Base-by-base conservation (phyloP, 1,139 yeast species). In the Scheffersomyces titani region DNA sequence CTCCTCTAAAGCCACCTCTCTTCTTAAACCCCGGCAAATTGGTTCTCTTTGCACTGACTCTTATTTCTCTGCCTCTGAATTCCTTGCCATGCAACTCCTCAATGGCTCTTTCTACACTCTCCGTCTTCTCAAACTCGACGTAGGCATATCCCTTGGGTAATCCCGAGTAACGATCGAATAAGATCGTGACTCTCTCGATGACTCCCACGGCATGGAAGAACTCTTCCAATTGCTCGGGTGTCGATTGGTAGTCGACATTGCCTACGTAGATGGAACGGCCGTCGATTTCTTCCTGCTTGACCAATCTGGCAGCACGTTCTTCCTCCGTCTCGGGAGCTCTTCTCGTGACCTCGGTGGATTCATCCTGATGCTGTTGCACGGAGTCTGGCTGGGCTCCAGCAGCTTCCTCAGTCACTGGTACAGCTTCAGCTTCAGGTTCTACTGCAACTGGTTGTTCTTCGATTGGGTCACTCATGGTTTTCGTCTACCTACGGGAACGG, bases 81-180 rank as follows among this genome's bases (percentile, higher is more conserved):
- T 62, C 63, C 50, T 70, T 63, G 6, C 77, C 81, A 57, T 76
- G 68, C 51, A 75, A 65, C 51, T 71, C 74, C n/a, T 65, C 70
- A 60, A 78, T 73, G 19, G 83, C 81, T 56, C 65, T 65, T 45
- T 67, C 58, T 5, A 72, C 80, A 51, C 72, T 67, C 40, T 67
- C 76, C 3, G 52, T 54, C 19, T 55, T 63, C 49, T 69, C 73
- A 64, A 76, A 79, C 60, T 78, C 81, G 55, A 79, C 70, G 57
- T 78, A 78, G 3, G 83, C 83, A 57, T 76, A 77, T n/a, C 83
- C 83, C 63, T 77, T 79, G 5, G 82, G 80, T 47, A 72, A 66
- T 1, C 82, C 81, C 3, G 76, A 66, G 61, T 58, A 70, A 54
- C 71, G 69, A 61, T 78, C 80, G 55, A 77, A 74, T 57, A 77